Conservation (phyloP, 2,329 filamentous ascomycete species). For the Paramyrothecium roridum region DNA sequence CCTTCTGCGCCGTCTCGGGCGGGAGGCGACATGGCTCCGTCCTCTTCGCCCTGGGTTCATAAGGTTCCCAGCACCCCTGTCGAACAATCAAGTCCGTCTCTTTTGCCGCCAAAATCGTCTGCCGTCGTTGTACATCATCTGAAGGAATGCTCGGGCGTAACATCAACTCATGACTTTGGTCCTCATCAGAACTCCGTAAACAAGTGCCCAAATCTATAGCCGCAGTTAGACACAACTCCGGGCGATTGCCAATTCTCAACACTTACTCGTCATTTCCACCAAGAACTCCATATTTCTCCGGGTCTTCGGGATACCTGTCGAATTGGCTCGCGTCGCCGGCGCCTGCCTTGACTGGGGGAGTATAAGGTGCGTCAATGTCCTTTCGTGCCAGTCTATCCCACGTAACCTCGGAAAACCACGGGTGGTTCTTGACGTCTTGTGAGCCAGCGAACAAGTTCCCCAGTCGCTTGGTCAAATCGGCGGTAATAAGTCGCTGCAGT, state of each 20-base stretch:
- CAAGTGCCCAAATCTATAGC: constrained; percentile 63
- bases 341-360: constrained; percentile 90
- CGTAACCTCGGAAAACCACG: constrained; percentile 96
- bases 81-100: neutral
- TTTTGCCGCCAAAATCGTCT: neutral
- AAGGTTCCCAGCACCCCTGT: too few relatives aligned
- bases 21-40: too few relatives aligned
- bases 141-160: too few relatives aligned
- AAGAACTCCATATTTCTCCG: constrained; percentile 78
- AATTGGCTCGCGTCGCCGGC: constrained; percentile 96
- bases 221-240: neutral
- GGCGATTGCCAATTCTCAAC: neutral
- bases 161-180: neutral
- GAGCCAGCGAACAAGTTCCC: constrained; percentile 91
- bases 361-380: constrained; percentile 97
- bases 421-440: constrained; percentile 89
- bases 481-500: constrained; percentile 87
- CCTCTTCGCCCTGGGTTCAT: too few relatives aligned
- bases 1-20: too few relatives aligned
- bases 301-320: constrained; percentile 96
- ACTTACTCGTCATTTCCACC: constrained; percentile 81
- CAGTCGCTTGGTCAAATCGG: constrained; percentile 89
- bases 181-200: constrained; percentile 69
- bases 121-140: too few relatives aligned
- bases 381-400: constrained; percentile 94